These are phyloP conservation scores for Morella rubra DNA, from an alignment of 306 rosid genomes.

Conservation along the genomic window DNA sequence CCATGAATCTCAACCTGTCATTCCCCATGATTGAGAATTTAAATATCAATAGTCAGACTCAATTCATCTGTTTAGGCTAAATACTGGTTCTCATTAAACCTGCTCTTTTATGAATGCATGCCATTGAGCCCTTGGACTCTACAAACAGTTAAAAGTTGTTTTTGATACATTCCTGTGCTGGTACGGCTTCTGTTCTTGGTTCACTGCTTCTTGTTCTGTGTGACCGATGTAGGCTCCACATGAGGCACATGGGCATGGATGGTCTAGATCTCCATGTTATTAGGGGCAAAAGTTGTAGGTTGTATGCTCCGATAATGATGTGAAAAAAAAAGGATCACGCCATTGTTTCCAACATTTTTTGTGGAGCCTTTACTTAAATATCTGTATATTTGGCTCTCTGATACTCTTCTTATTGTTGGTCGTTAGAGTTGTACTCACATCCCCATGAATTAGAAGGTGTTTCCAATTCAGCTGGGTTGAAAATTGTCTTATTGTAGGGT, in stretches of 20 bases:
- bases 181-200: background rate
- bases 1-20: background rate
- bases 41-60: background rate
- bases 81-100: background rate
- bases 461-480: background rate
- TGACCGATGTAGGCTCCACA: background rate
- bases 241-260: background rate
- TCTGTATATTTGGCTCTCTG: background rate
- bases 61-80: background rate
- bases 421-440: background rate
- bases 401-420: background rate
- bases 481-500: background rate
- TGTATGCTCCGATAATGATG: background rate
- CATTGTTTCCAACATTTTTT: background rate
- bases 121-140: background rate
- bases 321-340: background rate
- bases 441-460: background rate
- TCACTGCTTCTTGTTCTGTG: background rate
- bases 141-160: background rate
- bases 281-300: background rate
- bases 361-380: background rate
- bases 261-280: background rate
- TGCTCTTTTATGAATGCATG: background rate
- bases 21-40: background rate
- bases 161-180: background rate